Percentiles rank a stretch among this genome's conserved stretches.
phyloP scores from a whole-genome alignment of 164 flowering plant species.

The Santalum album region DNA sequence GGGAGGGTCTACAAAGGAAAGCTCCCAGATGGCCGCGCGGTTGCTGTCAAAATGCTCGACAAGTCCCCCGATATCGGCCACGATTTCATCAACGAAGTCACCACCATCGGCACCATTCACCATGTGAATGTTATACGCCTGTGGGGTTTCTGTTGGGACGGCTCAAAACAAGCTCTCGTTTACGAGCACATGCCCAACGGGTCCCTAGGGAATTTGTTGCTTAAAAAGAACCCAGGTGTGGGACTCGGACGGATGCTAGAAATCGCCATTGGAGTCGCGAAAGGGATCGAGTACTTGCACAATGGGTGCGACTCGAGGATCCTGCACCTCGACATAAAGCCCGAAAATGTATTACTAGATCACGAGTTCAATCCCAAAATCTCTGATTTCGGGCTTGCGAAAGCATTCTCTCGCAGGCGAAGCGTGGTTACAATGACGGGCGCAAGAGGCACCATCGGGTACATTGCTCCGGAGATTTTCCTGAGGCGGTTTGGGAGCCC shows the following conservation, averaged over 20 bases:
- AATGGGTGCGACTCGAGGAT: conserved; percentile 12
- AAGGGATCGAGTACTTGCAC: conserved; percentile 17
- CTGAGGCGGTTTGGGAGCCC: conserved; percentile 9
- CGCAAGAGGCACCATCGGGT: conserved; percentile 16
- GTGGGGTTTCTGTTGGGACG: conserved; percentile 15
- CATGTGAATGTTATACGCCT: conserved; percentile 16
- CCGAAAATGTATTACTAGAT: conserved; percentile 20
- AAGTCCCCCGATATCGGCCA: conserved; percentile 6
- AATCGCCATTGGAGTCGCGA: conserved; percentile 13
- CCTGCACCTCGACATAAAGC: conserved; percentile 21
- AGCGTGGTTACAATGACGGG: conserved; percentile 7
- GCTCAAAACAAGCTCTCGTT: conserved; percentile 2
- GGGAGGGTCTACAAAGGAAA: conserved; percentile 18
- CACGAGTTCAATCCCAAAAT: conserved; percentile 15
- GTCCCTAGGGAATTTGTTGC: conserved; percentile 11
- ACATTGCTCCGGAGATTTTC: conserved; percentile 16
- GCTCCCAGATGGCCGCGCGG: conserved; percentile 9
- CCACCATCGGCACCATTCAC: conserved; percentile 16
- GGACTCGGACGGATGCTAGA: conserved; percentile 10
- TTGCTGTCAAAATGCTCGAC: conserved; percentile 16
- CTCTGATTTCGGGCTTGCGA: conserved; percentile 24
- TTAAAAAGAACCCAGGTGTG: conserved; percentile 1
- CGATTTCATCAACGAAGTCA: conserved; percentile 15
- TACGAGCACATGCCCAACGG: conserved; percentile 21
- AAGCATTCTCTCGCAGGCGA: conserved; percentile 1